Percentiles rank a stretch among this genome's conserved stretches.
Evolutionary conservation across 805 yeast genomes (phyloP).

Genomic region (Ogataea pilisensis): DNA sequence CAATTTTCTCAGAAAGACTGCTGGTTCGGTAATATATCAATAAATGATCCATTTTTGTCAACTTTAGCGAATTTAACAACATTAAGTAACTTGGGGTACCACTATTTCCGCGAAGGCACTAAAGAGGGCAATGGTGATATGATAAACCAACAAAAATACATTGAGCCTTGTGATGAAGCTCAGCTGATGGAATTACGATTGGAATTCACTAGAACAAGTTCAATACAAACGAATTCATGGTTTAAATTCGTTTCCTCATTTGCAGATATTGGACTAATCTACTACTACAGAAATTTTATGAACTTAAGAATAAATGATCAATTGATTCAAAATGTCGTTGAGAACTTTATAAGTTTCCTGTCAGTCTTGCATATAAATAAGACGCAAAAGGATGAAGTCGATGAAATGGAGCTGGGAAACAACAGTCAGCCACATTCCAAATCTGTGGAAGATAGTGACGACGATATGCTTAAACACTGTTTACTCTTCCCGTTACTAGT

Average conservation of each 20-base stretch:
- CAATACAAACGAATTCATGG: constrained; percentile 13
- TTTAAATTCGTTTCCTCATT: constrained; percentile 19
- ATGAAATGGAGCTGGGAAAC: no score
- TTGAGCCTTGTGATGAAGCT: not conserved
- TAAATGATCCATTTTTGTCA: constrained; percentile 28
- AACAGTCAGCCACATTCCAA: no score
- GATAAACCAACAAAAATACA: not conserved
- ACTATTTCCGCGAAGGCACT: not conserved
- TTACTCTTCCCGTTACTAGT: constrained; percentile 24
- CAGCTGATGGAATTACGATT: not conserved
- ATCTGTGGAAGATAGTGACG: no score
- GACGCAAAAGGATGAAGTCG: not conserved
- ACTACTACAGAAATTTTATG: constrained; percentile 18
- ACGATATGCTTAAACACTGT: constrained; percentile 22
- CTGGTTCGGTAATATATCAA: constrained; percentile 27
- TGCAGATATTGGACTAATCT: constrained; percentile 22
- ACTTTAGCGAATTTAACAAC: constrained; percentile 24
- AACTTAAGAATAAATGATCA: constrained; percentile 5
- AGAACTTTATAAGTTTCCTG: constrained; percentile 10
- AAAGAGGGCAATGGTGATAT: not conserved
- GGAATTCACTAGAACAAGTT: not conserved
- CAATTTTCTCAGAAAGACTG: constrained; percentile 20
- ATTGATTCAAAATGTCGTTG: constrained; percentile 15
- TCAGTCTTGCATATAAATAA: not conserved
- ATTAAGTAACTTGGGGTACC: constrained; percentile 12